Base-by-base conservation (phyloP, 2,329 filamentous ascomycete genomes). In the Penicillium sp. region DNA sequence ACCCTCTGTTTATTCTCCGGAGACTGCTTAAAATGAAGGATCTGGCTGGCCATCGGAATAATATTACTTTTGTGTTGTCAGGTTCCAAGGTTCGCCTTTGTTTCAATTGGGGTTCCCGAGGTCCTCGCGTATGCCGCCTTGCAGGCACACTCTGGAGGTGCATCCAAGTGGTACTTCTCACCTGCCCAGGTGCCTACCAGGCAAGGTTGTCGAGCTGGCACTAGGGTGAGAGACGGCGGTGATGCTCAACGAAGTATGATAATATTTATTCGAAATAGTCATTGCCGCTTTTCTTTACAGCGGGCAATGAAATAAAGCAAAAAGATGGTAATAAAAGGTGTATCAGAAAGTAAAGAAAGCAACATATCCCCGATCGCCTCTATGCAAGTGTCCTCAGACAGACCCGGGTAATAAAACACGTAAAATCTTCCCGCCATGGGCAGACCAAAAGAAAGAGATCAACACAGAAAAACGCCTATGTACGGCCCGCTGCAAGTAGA, bases 391-490 rank as follows among this genome's bases (percentile, higher is more conserved):
- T 52, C 34, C 29, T 45, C 21, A 8, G 40, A 40, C 42, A 42
- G 18, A 36, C 27, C 38, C 9, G 13, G 45, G 39, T 43, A 38
- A 43, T 32, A 36, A 52, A 44, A 52, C 40, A 52, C 18, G 6
- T 45, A 39, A 54, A 7, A 34, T 50, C 11, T 34, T 43, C 31
- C 43, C 34, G 40, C 22, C 36, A 55, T 52, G 31, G 9, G 36
- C 43, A 50, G 40, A 53, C 27, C 42, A 31, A 43, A 42, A 46
- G 46, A 31, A 36, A 39, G 7, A 43, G 29, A 43, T 39, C 27
- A 48, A 48, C 38, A 47, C 29, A 54, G 55, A 55, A 52, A 43
- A 61, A 67, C 64, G 61, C 63, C 63, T 63, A 64, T 66, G 62
- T 64, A 62, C 59, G 51, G 58, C 55, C 61, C 54, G 52, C 50